Conservation (phyloP, 805 yeast genomes). For the Cyberlindnera japonica region DNA sequence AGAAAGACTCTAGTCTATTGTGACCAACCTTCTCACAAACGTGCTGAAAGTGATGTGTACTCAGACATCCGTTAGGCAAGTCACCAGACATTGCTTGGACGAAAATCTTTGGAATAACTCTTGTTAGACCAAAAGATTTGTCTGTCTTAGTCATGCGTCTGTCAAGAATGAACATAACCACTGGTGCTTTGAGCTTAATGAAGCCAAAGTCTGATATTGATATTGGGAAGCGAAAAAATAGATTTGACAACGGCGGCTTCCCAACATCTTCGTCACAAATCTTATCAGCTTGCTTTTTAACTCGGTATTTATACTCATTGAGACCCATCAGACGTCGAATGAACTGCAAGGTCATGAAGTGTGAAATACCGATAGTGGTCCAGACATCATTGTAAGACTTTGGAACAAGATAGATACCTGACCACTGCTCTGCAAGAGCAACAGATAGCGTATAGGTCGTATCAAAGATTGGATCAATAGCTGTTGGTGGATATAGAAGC, state of each 20-base stretch:
- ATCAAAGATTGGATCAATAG: constrained; percentile 74
- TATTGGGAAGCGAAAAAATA: constrained; percentile 63
- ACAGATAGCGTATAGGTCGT: constrained; percentile 66
- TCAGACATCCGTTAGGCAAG: constrained; percentile 67
- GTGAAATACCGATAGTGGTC: constrained; percentile 84
- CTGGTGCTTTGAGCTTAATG: constrained; percentile 75
- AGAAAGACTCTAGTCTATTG: constrained; percentile 74
- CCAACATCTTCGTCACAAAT: constrained; percentile 75
- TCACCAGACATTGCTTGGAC: constrained; percentile 96
- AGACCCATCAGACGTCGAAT: constrained; percentile 69
- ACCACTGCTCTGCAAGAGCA: constrained; percentile 84
- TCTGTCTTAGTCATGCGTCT: constrained; percentile 95
- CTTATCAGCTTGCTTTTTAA: constrained; percentile 60
- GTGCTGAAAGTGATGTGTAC: constrained; percentile 82
- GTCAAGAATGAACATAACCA: constrained; percentile 80
- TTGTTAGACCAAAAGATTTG: constrained; percentile 83
- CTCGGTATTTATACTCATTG: constrained; percentile 73
- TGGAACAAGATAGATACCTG: constrained; percentile 88
- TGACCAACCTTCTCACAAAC: constrained; percentile 95
- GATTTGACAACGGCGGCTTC: constrained; percentile 76
- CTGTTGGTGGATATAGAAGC: constrained; percentile 64
- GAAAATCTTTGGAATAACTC: constrained; percentile 88
- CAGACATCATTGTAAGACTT: constrained; percentile 75
- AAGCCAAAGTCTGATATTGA: constrained; percentile 60
- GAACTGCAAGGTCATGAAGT: constrained; percentile 76